Conservation (phyloP, 2,329 filamentous ascomycete species). For the Fusarium buharicum region DNA sequence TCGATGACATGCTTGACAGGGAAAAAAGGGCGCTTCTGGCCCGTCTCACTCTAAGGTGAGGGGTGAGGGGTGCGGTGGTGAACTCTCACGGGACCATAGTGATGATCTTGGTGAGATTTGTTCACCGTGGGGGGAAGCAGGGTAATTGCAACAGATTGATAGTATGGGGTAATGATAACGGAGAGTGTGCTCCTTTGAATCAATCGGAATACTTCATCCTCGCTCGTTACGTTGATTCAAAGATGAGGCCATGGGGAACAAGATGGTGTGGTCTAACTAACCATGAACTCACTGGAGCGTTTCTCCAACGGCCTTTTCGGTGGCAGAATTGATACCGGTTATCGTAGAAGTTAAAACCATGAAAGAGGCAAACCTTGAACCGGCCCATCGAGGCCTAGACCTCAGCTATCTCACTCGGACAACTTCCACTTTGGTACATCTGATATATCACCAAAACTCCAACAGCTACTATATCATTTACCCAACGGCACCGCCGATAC, state of each 20-base stretch:
- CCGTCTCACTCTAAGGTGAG: neutral
- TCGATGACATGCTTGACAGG: conserved; percentile 29
- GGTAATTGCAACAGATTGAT: neutral
- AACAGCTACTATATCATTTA: conserved; percentile 2
- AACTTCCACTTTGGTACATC: conserved; percentile 9
- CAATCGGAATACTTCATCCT: neutral
- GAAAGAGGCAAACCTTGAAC: neutral
- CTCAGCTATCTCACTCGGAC: conserved; percentile 1
- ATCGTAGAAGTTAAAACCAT: neutral
- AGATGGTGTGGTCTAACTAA: conserved; percentile 14
- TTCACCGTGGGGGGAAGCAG: conserved; percentile 16
- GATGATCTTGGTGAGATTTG: conserved; percentile 24
- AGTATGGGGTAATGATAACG: conserved; percentile 31
- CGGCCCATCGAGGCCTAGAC: neutral
- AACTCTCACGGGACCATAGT: conserved; percentile 36
- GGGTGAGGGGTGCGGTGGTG: conserved; percentile 26
- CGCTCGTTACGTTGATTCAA: conserved; percentile 11
- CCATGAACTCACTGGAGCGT: conserved; percentile 1
- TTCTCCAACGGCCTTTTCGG: neutral
- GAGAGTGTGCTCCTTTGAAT: conserved; percentile 18
- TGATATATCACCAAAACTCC: conserved; percentile 22
- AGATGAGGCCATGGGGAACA: neutral
- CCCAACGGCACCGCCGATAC: conserved; percentile 4
- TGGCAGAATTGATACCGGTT: neutral
- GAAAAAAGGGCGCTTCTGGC: conserved; percentile 30